Base-by-base conservation (phyloP, 768 basidiomycete genomes). In the Agrocybe pediades region DNA sequence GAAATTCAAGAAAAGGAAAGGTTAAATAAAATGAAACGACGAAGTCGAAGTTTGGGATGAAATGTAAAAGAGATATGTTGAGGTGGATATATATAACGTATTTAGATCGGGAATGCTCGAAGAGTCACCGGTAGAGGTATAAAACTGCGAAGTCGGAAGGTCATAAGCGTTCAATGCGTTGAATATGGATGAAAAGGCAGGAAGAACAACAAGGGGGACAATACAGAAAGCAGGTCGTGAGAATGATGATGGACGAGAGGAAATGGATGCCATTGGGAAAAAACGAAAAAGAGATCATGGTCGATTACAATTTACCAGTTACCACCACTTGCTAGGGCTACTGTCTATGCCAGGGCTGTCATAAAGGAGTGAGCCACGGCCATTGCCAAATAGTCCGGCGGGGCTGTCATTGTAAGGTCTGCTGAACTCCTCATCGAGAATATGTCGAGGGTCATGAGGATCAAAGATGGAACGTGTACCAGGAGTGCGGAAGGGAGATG, bases 391-490 rank as follows among this genome's bases (percentile, higher is more conserved):
- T 46, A 90, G 62, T 1, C 88, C 87, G 0, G 71, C 76, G 0
- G 88, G 89, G 61, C 87, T 90, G 29, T 86, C 63, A 24, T 77
- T 78, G 24, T 67, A 62, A 17, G 68, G 74, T 51, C 85, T 73
- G 44, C 77, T 80, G 50, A 92, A 71, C 53, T 92, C 90, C 45
- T 92, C 90, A 44, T 90, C 87, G 20, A 92, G 71, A 40, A 90
- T 61, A 26, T 79, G 72, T 26, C 80, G 73, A 3, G 88, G 87
- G 67, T 90, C 87, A 57, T 88, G 84, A 25, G 88, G 88, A 64
- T 90, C 89, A 57, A 82, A 84, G 26, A 88, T 74, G 23, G 62
- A 71, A 55, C 79, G 70, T 41, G 79, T 74, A 11, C 75, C 74
- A 3, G 82, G 84, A 11, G 82, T 77, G 41, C 76, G 73, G 58